Evolutionary conservation across 192 early-diverging fungal species (phyloP).

Genomic region (Coemansia umbellata): DNA sequence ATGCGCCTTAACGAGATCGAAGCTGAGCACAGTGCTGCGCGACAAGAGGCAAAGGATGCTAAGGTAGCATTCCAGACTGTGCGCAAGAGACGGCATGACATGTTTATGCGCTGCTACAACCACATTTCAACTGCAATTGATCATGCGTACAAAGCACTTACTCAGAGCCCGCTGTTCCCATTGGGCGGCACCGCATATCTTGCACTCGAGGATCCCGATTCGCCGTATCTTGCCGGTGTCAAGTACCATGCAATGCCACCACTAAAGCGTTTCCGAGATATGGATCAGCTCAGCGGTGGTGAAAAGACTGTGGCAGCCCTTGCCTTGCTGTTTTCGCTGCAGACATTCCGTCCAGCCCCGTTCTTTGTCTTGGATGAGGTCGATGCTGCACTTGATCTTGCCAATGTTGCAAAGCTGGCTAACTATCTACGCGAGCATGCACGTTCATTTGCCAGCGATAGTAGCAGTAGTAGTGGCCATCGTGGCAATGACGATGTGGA

Average conservation of each 20-base stretch:
- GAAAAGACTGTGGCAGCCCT: conserved; percentile 98
- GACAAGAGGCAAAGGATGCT: conserved; percentile 74
- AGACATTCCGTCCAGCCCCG: conserved; percentile 90
- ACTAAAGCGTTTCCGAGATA: conserved; percentile 98
- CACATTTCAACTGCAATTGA: conserved; percentile 93
- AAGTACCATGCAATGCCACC: conserved; percentile 99
- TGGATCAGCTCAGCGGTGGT: conserved; percentile 98
- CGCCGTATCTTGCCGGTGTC: conserved; percentile 91
- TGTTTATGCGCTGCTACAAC: conserved; percentile 78
- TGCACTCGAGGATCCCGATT: conserved; percentile 87
- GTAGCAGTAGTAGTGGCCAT: too few species aligned
- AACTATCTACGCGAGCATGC: conserved; percentile 81
- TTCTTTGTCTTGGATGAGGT: conserved; percentile 99
- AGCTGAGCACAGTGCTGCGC: conserved; percentile 76
- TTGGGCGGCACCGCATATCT: conserved; percentile 94
- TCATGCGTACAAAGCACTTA: conserved; percentile 94
- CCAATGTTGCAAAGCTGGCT: conserved; percentile 91
- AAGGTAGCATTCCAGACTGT: conserved; percentile 78
- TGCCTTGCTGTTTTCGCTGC: conserved; percentile 95
- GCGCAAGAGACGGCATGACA: conserved; percentile 64
- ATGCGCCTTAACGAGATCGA: conserved; percentile 73
- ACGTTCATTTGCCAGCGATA: conserved; percentile 13
- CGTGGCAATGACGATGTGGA: conserved; percentile 11
- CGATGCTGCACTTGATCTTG: conserved; percentile 96
- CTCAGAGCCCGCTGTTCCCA: conserved; percentile 77